These are phyloP conservation scores for Maudiozyma barnettii DNA, from an alignment of 805 yeast genomes.

Conservation along the genomic window DNA sequence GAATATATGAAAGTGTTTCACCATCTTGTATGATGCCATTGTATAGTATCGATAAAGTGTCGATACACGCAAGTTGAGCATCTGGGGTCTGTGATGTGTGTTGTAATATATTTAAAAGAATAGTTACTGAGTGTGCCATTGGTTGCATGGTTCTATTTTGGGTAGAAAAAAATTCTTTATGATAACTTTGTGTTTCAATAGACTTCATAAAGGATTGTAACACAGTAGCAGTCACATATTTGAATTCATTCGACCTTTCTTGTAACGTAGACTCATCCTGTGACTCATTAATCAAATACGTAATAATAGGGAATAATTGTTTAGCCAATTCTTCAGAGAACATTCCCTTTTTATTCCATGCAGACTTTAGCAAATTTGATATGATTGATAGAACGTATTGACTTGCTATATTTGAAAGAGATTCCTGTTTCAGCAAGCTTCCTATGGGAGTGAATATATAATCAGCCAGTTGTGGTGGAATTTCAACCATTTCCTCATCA, in stretches of 20 bases:
- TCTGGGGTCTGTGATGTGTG: constrained; percentile 19
- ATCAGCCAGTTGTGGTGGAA: constrained; percentile 42
- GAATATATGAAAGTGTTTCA: constrained; percentile 38
- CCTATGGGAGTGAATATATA: constrained; percentile 55
- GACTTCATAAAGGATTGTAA: constrained; percentile 27
- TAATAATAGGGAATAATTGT: constrained; percentile 40
- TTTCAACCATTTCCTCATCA: constrained; percentile 3
- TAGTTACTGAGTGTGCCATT: constrained; percentile 40
- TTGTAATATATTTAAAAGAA: constrained; percentile 31
- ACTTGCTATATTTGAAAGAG: constrained; percentile 38
- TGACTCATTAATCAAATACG: constrained; percentile 33
- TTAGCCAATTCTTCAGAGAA: constrained; percentile 32
- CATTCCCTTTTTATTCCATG: constrained; percentile 37
- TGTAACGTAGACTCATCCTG: constrained; percentile 16
- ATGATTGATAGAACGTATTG: constrained; percentile 40
- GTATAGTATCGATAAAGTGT: constrained; percentile 30
- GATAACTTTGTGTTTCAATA: constrained; percentile 21
- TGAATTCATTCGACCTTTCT: constrained; percentile 12
- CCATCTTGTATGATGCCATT: constrained; percentile 34
- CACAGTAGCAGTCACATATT: constrained; percentile 30
- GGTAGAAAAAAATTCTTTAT: constrained; percentile 11
- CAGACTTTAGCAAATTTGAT: constrained; percentile 33
- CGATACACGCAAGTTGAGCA: constrained; percentile 29
- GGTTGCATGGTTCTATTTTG: constrained; percentile 28
- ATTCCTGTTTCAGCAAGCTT: constrained; percentile 39